Base-by-base conservation (phyloP, 306 rosid species). In the Mimosa bimucronata region DNA sequence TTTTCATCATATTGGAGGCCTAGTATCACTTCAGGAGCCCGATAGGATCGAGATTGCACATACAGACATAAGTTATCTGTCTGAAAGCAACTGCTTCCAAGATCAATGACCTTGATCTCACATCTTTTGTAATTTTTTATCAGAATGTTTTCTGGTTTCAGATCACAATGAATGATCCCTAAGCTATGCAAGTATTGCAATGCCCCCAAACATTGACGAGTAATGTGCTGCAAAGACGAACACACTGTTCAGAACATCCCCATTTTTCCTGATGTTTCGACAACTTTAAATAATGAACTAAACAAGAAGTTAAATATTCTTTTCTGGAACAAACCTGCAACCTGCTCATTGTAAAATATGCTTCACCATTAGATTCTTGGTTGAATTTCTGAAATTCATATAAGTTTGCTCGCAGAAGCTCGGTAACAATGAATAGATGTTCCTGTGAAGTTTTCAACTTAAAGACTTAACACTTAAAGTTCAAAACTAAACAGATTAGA, bases 1-100 rank as follows among this genome's bases (percentile, higher is more conserved):
- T 88, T 96, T 58, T 94, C 92, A 41, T 96, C 90, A 78, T 96
- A 96, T 19, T 93, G 90, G 80, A 93, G 97, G 83, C 99, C 99
- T 44, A 96, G 90, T 71, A 96, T 96, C 81, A 96, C 98, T 89
- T 96, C 99, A 19, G 99, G 99, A 82, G 99, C 99, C 85, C 99
- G 83, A 79, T 96, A 96, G 23, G 99, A 96, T 77, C 99, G 93
- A 6, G 99, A 96, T 74, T 96, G 99, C 62, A 96, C 99, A 57
- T 96, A 96, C 14, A 96, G 88, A 84, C 97, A 91, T 77, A 96
- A 82, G 83, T 85, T 90, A 88, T 96, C 99, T 0, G 97, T 84
- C 58, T 62, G 89, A 81, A 96, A 96, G 85, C 99, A 96, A 84
- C 99, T 96, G 84, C 99, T 96, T 81, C 99, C 99, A 0, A 96